phyloP scores from a whole-genome alignment of 306 rosid genomes.

The Rosa lucieae region DNA sequence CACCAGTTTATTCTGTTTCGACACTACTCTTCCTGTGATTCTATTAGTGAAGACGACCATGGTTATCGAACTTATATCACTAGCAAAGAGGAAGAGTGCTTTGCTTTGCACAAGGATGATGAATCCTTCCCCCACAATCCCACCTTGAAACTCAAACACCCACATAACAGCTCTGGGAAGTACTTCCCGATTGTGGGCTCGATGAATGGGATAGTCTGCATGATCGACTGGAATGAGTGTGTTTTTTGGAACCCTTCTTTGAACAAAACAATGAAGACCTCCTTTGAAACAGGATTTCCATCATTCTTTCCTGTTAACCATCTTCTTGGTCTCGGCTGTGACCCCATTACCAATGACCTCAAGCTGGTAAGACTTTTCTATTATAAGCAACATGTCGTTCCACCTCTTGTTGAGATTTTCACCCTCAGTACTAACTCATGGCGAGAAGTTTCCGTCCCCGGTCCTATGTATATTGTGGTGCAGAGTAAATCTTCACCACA shows the following conservation, averaged over 20 bases:
- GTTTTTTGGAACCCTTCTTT: neutral
- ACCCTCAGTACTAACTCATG: neutral
- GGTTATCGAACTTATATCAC: neutral
- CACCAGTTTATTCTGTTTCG: neutral
- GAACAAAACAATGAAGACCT: neutral
- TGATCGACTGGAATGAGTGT: neutral
- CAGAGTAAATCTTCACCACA: neutral
- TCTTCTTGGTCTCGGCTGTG: neutral
- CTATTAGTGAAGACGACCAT: neutral
- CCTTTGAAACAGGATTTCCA: neutral
- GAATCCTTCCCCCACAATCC: neutral
- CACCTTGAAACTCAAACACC: neutral
- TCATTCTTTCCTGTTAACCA: neutral
- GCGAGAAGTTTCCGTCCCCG: neutral
- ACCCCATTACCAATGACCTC: neutral
- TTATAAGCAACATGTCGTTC: neutral
- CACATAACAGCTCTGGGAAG: neutral
- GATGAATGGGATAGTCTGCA: neutral
- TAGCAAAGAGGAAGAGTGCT: neutral
- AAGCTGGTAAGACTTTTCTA: neutral
- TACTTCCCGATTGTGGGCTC: neutral
- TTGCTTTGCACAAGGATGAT: constrained; percentile 2
- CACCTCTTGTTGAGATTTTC: neutral
- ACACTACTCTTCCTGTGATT: neutral
- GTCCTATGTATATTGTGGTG: neutral